Percentiles rank a stretch among this genome's conserved stretches.
phyloP scores from a whole-genome alignment of 2,329 filamentous ascomycete species.

The Aquanectria penicillioides region DNA sequence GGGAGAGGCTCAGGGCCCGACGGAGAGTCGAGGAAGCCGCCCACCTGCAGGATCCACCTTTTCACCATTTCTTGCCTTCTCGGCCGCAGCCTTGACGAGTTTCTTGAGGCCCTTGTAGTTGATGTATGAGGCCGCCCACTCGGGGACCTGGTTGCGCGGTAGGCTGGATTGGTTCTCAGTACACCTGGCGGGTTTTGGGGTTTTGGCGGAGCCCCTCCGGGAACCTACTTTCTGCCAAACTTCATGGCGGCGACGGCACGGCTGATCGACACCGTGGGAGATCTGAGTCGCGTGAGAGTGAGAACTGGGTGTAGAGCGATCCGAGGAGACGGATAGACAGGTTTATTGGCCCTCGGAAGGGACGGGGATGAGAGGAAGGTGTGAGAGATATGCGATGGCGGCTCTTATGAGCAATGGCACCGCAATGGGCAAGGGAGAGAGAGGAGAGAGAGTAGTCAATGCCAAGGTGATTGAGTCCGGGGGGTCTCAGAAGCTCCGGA shows the following conservation, averaged over 20 bases:
- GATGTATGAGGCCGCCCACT: slow-evolving; percentile 87
- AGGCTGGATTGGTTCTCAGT: slow-evolving; percentile 60
- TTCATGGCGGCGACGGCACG: slow-evolving; percentile 57
- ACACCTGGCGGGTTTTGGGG: slow-evolving; percentile 11
- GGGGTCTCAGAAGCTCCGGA: background rate
- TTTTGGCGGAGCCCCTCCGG: background rate
- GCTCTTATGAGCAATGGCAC: no score
- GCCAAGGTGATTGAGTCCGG: no score
- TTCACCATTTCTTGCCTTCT: slow-evolving; percentile 72
- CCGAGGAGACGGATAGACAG: slow-evolving; percentile 6
- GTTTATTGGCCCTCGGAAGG: background rate
- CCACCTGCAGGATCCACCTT: slow-evolving; percentile 91
- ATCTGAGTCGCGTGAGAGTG: slow-evolving; percentile 15
- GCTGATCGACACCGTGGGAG: background rate
- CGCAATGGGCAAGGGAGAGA: background rate
- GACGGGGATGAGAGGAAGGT: background rate
- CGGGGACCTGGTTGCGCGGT: slow-evolving; percentile 84
- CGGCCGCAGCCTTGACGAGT: slow-evolving; percentile 84
- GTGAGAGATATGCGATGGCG: no score
- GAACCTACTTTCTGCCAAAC: slow-evolving; percentile 69
- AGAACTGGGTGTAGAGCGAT: slow-evolving; percentile 8
- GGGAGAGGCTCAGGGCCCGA: slow-evolving; percentile 42
- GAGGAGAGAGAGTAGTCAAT: no score
- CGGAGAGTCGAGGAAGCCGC: slow-evolving; percentile 50
- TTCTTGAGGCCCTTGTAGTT: slow-evolving; percentile 95